These are phyloP conservation scores for Astrephomene gubernaculifera DNA, from an alignment of 139 green algal species.

Conservation along the genomic window DNA sequence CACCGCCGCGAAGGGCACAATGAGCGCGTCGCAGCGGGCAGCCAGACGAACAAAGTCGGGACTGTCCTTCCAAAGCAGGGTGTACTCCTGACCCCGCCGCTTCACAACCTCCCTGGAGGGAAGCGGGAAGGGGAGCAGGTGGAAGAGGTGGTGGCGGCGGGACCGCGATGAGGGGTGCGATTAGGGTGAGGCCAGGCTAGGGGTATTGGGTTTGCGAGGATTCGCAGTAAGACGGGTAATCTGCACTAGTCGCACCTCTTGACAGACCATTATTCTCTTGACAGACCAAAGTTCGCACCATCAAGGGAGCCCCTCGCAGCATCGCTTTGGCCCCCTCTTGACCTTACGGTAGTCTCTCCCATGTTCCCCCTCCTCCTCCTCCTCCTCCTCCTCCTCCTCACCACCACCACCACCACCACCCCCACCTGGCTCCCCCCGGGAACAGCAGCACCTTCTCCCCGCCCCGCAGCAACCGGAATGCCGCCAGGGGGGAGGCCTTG, in stretches of 20 bases:
- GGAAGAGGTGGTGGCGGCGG: background rate
- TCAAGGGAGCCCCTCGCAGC: too few relatives aligned
- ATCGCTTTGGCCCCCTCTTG: too few relatives aligned
- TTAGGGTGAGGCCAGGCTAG: too few relatives aligned
- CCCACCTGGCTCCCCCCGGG: constrained; percentile 56
- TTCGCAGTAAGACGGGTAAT: too few relatives aligned
- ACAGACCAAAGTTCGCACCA: too few relatives aligned
- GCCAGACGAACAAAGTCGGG: constrained; percentile 89
- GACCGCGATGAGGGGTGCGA: too few relatives aligned
- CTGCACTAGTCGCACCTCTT: too few relatives aligned
- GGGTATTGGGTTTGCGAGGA: too few relatives aligned
- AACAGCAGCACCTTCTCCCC: constrained; percentile 72
- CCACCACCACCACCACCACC: background rate
- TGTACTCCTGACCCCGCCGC: constrained; percentile 77
- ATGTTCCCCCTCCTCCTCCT: too few relatives aligned
- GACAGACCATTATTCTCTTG: too few relatives aligned
- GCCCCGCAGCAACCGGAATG: constrained; percentile 73
- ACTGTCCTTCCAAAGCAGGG: constrained; percentile 80
- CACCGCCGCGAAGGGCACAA: constrained; percentile 84
- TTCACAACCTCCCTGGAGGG: constrained; percentile 47
- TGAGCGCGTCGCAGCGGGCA: constrained; percentile 70
- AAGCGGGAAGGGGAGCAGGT: background rate
- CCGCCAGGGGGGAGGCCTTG: constrained; percentile 76
- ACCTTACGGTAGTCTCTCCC: too few relatives aligned
- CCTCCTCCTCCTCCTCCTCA: too few relatives aligned